Evolutionary conservation across 805 yeast species (phyloP).

Genomic region (Yamadazyma phyllophila): DNA sequence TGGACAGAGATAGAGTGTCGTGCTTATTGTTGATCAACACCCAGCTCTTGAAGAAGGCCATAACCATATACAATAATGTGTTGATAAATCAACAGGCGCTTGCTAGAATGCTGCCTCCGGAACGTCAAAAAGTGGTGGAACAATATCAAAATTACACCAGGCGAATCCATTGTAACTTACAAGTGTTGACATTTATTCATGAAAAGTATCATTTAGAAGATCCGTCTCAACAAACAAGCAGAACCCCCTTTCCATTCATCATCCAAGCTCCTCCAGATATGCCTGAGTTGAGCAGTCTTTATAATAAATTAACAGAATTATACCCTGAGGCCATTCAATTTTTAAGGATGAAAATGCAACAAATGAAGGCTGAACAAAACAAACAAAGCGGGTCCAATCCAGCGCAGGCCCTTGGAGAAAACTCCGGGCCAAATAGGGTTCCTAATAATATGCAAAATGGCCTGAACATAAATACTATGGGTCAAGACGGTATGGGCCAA

Average conservation of each 20-base stretch:
- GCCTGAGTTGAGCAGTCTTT: conserved; percentile 50
- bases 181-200: conserved; percentile 38
- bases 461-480: neutral
- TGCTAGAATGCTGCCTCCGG: conserved; percentile 30
- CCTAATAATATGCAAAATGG: no score
- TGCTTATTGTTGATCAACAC: conserved; percentile 42
- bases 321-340: conserved; percentile 54
- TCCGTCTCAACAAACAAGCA: conserved; percentile 24
- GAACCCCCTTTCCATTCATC: conserved; percentile 45
- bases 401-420: neutral
- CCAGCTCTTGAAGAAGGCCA: conserved; percentile 41
- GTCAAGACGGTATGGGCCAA: neutral
- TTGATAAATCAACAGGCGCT: conserved; percentile 35
- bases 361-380: conserved; percentile 31
- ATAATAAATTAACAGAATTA: conserved; percentile 45
- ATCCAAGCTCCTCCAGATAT: conserved; percentile 54
- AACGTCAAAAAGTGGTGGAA: conserved; percentile 30
- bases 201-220: conserved; percentile 36
- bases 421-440: no score
- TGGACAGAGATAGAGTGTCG: conserved; percentile 40
- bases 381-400: neutral
- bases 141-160: conserved; percentile 40
- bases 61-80: conserved; percentile 32
- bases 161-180: conserved; percentile 41
- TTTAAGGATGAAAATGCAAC: conserved; percentile 38